Evolutionary conservation across 2,329 filamentous ascomycete genomes (phyloP).

Genomic region (Ceratocystis cacaofunesta): DNA sequence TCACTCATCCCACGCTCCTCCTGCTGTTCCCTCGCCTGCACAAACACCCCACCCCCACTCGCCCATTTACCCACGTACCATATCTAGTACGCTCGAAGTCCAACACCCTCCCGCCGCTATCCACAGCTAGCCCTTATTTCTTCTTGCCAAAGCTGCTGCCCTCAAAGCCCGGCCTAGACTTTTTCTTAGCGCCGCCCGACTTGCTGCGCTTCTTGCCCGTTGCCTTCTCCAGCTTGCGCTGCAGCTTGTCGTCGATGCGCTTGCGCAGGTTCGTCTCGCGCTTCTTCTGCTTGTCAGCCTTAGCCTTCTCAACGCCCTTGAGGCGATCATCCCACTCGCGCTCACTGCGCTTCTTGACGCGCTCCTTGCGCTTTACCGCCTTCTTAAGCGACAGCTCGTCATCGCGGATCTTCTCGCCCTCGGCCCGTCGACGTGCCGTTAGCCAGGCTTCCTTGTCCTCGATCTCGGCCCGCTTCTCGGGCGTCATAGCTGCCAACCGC

Average conservation of each 20-base stretch:
- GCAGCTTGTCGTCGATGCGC: slow-evolving; percentile 56
- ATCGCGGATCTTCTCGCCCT: slow-evolving; percentile 79
- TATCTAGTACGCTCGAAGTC: too few relatives aligned
- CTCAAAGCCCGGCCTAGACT: slow-evolving; percentile 16
- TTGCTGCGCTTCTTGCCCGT: slow-evolving; percentile 16
- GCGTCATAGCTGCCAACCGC: slow-evolving; percentile 59
- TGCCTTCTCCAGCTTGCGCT: slow-evolving; percentile 37
- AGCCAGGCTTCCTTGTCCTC: slow-evolving; percentile 92
- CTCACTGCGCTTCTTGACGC: slow-evolving; percentile 78
- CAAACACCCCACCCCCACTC: neutral
- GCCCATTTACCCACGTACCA: neutral
- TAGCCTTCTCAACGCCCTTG: slow-evolving; percentile 57
- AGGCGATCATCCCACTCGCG: slow-evolving; percentile 68
- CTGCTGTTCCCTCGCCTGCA: neutral
- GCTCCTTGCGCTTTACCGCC: slow-evolving; percentile 84
- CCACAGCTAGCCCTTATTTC: slow-evolving; percentile 8
- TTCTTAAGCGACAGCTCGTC: slow-evolving; percentile 83
- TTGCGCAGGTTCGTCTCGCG: slow-evolving; percentile 63
- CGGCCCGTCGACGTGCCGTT: slow-evolving; percentile 72
- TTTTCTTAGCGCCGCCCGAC: slow-evolving; percentile 10
- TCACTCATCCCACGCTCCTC: neutral
- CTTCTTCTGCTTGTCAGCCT: slow-evolving; percentile 69
- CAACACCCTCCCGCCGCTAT: neutral
- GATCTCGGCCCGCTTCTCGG: slow-evolving; percentile 69
- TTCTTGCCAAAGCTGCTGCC: slow-evolving; percentile 17